phyloP scores from a whole-genome alignment of 495 filamentous ascomycete species.

The Parathielavia hyrcaniae region DNA sequence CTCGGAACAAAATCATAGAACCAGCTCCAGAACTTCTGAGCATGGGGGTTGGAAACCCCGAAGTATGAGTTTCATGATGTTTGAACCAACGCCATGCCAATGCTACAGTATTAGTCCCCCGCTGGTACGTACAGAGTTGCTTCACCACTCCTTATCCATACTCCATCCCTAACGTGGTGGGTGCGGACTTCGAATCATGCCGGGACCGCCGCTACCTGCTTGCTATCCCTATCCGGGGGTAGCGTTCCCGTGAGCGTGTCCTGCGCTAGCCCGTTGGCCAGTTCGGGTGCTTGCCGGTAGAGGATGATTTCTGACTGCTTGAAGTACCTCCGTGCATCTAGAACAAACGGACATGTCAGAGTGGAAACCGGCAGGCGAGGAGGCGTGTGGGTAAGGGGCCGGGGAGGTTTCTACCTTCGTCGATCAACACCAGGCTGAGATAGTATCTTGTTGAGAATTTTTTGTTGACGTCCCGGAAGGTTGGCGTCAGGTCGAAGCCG shows the following conservation, averaged over 20 bases:
- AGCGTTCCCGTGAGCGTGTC: slow-evolving; percentile 25
- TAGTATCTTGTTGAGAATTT: slow-evolving; percentile 99
- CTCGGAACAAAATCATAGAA: not conserved
- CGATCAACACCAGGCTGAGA: slow-evolving; percentile 90
- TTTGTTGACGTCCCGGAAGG: slow-evolving; percentile 99
- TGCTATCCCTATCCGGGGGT: slow-evolving; percentile 20
- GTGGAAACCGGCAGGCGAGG: not conserved
- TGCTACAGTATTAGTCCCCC: slow-evolving; percentile 20
- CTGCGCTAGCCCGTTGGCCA: slow-evolving; percentile 31
- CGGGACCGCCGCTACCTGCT: slow-evolving; percentile 24
- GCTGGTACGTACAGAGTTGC: slow-evolving; percentile 19
- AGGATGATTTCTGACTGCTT: slow-evolving; percentile 99
- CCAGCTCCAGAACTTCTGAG: too few species aligned
- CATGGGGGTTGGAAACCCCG: not conserved
- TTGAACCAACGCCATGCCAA: slow-evolving; percentile 21
- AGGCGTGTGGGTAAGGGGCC: not conserved
- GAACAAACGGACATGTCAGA: slow-evolving; percentile 1
- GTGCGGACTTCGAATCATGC: slow-evolving; percentile 13
- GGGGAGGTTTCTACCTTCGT: slow-evolving; percentile 62
- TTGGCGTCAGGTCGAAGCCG: slow-evolving; percentile 95
- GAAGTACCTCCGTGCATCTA: slow-evolving; percentile 95
- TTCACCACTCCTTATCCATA: not conserved
- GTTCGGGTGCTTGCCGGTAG: slow-evolving; percentile 84
- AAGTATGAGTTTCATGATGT: not conserved
- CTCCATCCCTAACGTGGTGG: not conserved